Evolutionary conservation across 768 basidiomycete species (phyloP).

Genomic region (Pilatotrama ljubarskyi): DNA sequence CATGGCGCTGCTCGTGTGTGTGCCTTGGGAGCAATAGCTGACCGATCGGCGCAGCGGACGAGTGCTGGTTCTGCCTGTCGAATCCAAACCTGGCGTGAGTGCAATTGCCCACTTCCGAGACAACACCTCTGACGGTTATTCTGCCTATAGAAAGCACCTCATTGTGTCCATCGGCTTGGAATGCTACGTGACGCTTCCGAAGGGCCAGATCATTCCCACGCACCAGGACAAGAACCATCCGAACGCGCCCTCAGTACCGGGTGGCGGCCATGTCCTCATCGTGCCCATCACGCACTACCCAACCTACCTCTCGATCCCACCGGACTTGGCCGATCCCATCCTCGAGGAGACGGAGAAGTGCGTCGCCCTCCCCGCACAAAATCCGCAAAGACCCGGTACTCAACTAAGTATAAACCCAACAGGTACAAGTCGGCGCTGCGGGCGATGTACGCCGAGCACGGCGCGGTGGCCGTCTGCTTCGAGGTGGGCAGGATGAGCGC

Average conservation of each 20-base stretch:
- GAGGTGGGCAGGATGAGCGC: constrained; percentile 83
- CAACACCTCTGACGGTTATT: constrained; percentile 3
- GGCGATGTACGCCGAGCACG: constrained; percentile 69
- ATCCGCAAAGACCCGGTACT: background rate
- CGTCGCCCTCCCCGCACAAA: constrained; percentile 12
- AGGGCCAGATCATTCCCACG: constrained; percentile 91
- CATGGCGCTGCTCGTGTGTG: constrained; percentile 29
- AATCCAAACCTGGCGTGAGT: constrained; percentile 88
- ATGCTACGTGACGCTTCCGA: constrained; percentile 94
- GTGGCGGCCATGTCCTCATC: constrained; percentile 94
- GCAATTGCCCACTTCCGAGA: background rate
- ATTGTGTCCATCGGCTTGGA: constrained; percentile 93
- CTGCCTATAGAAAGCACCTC: constrained; percentile 75
- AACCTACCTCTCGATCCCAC: constrained; percentile 79
- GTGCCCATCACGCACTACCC: constrained; percentile 94
- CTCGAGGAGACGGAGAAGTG: constrained; percentile 79
- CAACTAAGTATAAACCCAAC: background rate
- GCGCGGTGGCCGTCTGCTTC: constrained; percentile 71
- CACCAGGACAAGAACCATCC: constrained; percentile 50
- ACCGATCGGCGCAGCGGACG: constrained; percentile 57
- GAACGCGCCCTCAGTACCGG: constrained; percentile 62
- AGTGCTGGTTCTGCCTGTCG: constrained; percentile 98
- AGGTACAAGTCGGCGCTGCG: constrained; percentile 82
- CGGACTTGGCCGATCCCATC: constrained; percentile 74
- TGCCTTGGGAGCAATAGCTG: background rate